These are phyloP conservation scores for Tulasnella sp. DNA, from an alignment of 768 basidiomycete genomes.

Conservation along the genomic window DNA sequence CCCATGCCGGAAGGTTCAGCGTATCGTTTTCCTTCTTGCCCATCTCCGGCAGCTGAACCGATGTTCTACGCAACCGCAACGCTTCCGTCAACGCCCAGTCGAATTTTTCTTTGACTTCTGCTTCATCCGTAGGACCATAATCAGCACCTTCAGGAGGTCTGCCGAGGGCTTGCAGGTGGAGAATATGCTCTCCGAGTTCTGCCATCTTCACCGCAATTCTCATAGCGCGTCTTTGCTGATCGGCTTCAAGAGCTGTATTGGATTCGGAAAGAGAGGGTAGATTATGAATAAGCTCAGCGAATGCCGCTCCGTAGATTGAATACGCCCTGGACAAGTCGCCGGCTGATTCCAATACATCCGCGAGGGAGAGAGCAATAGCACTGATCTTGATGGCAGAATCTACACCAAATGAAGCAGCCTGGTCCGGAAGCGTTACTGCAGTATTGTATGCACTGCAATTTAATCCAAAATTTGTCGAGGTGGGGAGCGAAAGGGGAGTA, in stretches of 20 bases:
- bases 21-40: slow-evolving; percentile 18
- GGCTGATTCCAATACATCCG: slow-evolving; percentile 26
- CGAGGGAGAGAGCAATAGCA: slow-evolving; percentile 29
- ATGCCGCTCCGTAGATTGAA: background rate
- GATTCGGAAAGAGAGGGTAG: background rate
- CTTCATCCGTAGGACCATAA: slow-evolving; percentile 22
- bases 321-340: background rate
- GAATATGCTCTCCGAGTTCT: slow-evolving; percentile 26
- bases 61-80: slow-evolving; percentile 2
- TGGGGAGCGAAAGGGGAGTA: background rate
- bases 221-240: background rate
- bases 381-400: slow-evolving; percentile 16
- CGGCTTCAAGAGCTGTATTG: background rate
- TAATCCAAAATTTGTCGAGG: background rate
- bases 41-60: background rate
- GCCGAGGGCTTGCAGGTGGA: background rate
- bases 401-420: slow-evolving; percentile 24
- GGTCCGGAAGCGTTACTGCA: slow-evolving; percentile 21
- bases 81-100: slow-evolving; percentile 25
- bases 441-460: slow-evolving; percentile 21
- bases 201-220: slow-evolving; percentile 29
- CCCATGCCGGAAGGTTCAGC: slow-evolving; percentile 38
- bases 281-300: background rate
- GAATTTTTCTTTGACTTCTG: slow-evolving; percentile 16
- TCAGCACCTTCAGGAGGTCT: background rate